Conservation (phyloP, 345 rosid genomes). For the Boechera stricta region DNA sequence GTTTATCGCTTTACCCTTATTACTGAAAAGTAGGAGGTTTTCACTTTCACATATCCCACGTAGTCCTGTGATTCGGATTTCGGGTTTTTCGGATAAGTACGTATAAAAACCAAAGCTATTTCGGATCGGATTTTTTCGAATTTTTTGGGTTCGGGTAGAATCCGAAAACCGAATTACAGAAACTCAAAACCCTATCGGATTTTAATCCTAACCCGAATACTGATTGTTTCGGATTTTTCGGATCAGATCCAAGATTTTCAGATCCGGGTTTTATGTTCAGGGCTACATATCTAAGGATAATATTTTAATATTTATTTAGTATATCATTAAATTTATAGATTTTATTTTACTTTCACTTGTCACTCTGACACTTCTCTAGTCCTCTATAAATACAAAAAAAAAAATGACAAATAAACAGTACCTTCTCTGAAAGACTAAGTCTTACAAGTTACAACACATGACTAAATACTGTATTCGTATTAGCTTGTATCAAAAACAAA, state of each 20-base stretch:
- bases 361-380: conserved; percentile 12
- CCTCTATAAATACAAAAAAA: neutral
- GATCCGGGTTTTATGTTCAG: no score
- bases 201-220: no score
- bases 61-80: no score
- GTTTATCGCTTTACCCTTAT: neutral
- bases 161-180: no score
- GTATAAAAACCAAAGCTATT: no score
- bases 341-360: neutral
- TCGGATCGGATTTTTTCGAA: no score
- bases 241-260: no score
- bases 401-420: neutral
- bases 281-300: neutral
- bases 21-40: neutral
- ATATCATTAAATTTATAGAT: neutral
- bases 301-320: neutral
- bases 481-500: neutral
- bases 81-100: no score
- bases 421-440: neutral
- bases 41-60: neutral
- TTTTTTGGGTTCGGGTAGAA: no score
- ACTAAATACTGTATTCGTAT: neutral
- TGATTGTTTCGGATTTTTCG: no score
- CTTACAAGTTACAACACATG: neutral
- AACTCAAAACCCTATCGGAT: no score